Percentiles rank a stretch among this genome's conserved stretches.
Conservation (phyloP, 1,284 basidiomycete species). For the Melanopsichium pennsylvanicum region DNA sequence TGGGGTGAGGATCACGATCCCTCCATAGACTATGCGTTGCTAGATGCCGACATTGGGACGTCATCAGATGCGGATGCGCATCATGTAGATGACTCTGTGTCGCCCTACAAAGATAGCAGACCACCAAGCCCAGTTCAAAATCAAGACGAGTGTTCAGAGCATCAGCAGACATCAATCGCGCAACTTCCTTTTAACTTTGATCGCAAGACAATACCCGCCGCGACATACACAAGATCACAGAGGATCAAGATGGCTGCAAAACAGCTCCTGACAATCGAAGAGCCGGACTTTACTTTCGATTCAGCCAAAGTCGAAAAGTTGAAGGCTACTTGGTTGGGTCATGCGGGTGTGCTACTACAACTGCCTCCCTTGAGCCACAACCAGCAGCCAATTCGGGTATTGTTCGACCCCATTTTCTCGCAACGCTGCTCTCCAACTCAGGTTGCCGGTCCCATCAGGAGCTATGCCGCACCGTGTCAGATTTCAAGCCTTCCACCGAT, state of each 20-base stretch:
- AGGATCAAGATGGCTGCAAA: conserved; percentile 20
- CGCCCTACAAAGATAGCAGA: conserved; percentile 21
- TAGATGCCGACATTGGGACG: conserved; percentile 12
- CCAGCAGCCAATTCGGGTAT: conserved; percentile 31
- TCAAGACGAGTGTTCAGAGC: conserved; percentile 2
- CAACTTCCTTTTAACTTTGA: neutral
- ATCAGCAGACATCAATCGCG: neutral
- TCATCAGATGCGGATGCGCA: neutral
- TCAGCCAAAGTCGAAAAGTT: conserved; percentile 2
- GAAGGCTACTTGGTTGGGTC: conserved; percentile 61
- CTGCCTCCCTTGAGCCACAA: conserved; percentile 27
- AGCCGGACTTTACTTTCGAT: conserved; percentile 38
- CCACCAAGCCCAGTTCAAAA: conserved; percentile 9
- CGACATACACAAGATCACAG: conserved; percentile 21
- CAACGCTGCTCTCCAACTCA: conserved; percentile 61
- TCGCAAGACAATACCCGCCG: conserved; percentile 1
- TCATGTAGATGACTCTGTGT: too few species aligned
- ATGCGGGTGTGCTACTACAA: conserved; percentile 59
- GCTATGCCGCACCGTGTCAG: conserved; percentile 53
- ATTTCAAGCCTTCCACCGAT: conserved; percentile 53
- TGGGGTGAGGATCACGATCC: conserved; percentile 51
- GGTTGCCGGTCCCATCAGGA: conserved; percentile 52
- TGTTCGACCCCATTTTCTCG: conserved; percentile 65
- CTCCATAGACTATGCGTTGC: conserved; percentile 25
- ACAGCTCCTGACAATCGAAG: conserved; percentile 28